These are phyloP conservation scores for Leccinum disarticulatum DNA, from an alignment of 768 basidiomycete genomes.

Conservation along the genomic window DNA sequence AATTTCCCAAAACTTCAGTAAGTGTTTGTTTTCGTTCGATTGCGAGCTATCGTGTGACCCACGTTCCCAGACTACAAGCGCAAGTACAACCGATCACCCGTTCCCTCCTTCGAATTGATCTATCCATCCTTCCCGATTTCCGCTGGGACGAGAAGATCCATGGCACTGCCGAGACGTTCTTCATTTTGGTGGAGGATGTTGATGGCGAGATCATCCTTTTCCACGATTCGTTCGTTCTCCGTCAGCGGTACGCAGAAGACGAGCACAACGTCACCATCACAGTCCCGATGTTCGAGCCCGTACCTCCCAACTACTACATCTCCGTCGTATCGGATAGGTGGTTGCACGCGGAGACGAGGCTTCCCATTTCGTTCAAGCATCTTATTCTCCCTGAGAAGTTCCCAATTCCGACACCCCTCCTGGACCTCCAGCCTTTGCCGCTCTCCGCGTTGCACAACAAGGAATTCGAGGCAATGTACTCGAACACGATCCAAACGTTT, in stretches of 20 bases:
- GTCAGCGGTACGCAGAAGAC: slow-evolving; percentile 87
- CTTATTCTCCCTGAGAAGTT: slow-evolving; percentile 97
- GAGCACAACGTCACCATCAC: slow-evolving; percentile 95
- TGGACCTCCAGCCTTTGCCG: slow-evolving; percentile 90
- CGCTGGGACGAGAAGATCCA: slow-evolving; percentile 96
- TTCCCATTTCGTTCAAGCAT: slow-evolving; percentile 97
- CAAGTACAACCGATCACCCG: slow-evolving; percentile 97
- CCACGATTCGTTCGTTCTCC: slow-evolving; percentile 90
- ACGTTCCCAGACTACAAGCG: slow-evolving; percentile 68
- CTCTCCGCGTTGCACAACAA: slow-evolving; percentile 91
- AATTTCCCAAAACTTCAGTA: slow-evolving; percentile 94
- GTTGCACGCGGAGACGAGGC: slow-evolving; percentile 91
- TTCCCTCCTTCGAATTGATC: slow-evolving; percentile 85
- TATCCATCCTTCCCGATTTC: slow-evolving; percentile 97
- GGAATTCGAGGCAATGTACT: slow-evolving; percentile 87
- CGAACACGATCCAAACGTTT: slow-evolving; percentile 76
- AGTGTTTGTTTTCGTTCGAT: slow-evolving; percentile 23
- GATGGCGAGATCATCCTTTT: slow-evolving; percentile 96
- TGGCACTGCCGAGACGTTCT: slow-evolving; percentile 84
- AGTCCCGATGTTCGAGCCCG: slow-evolving; percentile 95
- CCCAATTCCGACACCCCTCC: slow-evolving; percentile 87
- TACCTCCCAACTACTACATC: slow-evolving; percentile 98
- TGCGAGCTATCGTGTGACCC: not conserved
- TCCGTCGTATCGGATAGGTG: slow-evolving; percentile 93
- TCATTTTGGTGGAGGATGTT: slow-evolving; percentile 94